Conservation (phyloP, 1,284 basidiomycete species). For the Cryptococcus jaspeensis region DNA sequence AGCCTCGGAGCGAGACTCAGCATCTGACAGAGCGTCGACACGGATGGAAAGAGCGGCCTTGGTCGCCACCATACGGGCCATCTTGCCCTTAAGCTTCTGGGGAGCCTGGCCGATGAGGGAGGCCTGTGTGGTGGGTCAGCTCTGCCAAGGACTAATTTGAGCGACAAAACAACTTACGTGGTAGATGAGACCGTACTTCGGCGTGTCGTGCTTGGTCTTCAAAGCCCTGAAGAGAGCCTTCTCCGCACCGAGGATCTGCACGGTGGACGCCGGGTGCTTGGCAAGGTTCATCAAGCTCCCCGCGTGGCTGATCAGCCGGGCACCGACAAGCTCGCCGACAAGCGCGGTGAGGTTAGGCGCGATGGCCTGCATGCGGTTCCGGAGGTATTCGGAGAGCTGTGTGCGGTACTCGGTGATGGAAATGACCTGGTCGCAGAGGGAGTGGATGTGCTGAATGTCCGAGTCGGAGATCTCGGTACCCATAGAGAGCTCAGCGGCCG, state of each 20-base stretch:
- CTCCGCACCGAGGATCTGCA: constrained; percentile 97
- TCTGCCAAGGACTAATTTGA: background rate
- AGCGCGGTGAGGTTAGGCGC: constrained; percentile 95
- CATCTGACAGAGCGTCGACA: constrained; percentile 91
- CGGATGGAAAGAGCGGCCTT: constrained; percentile 95
- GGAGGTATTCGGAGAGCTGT: constrained; percentile 90
- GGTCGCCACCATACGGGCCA: constrained; percentile 99
- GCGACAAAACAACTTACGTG: constrained; percentile 61
- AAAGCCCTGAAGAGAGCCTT: constrained; percentile 97
- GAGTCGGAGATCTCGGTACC: constrained; percentile 97
- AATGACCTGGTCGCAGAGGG: constrained; percentile 95
- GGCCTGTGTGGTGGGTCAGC: constrained; percentile 57
- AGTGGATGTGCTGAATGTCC: constrained; percentile 91
- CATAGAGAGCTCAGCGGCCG: constrained; percentile 95
- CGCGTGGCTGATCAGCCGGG: constrained; percentile 92
- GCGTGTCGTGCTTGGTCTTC: constrained; percentile 99
- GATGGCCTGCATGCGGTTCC: constrained; percentile 95
- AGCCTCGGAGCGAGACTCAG: constrained; percentile 82
- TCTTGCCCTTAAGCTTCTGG: constrained; percentile 98
- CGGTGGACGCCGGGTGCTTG: constrained; percentile 96
- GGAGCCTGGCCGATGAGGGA: constrained; percentile 96
- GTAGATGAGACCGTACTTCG: constrained; percentile 97
- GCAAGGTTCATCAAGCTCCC: constrained; percentile 90
- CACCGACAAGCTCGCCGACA: constrained; percentile 95
- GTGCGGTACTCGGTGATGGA: constrained; percentile 90